Percentiles rank a stretch among this genome's conserved stretches.
phyloP scores from a whole-genome alignment of 495 filamentous ascomycete species.

The Talaromyces borbonicus region DNA sequence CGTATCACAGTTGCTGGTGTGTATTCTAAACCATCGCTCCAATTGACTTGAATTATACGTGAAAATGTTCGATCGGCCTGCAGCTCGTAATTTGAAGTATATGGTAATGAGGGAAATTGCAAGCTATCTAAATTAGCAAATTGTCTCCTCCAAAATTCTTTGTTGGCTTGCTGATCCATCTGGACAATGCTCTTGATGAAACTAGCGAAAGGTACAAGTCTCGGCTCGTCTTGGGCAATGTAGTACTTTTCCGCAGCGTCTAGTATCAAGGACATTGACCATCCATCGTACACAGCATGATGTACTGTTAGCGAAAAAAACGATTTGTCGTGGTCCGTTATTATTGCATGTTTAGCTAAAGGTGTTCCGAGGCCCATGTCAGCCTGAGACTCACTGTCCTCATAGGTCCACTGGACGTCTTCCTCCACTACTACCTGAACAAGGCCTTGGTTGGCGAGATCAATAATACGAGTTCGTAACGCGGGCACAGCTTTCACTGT shows the following conservation, averaged over 20 bases:
- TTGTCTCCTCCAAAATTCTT: slow-evolving; percentile 21
- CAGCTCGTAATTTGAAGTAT: background rate
- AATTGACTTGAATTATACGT: too few species aligned
- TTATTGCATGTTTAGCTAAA: slow-evolving; percentile 25
- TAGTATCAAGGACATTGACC: slow-evolving; percentile 31
- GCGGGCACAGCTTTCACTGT: slow-evolving; percentile 26
- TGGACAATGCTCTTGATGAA: slow-evolving; percentile 19
- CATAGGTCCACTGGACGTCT: slow-evolving; percentile 25
- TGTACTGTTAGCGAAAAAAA: slow-evolving; percentile 25
- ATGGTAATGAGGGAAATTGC: slow-evolving; percentile 39
- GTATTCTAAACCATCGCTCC: too few species aligned
- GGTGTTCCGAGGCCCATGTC: slow-evolving; percentile 32
- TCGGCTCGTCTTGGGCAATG: background rate
- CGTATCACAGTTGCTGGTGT: slow-evolving; percentile 15
- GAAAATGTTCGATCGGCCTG: background rate
- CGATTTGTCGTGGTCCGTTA: slow-evolving; percentile 7
- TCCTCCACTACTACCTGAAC: slow-evolving; percentile 37
- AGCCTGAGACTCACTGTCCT: too few species aligned
- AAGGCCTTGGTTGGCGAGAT: slow-evolving; percentile 24
- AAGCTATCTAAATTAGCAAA: slow-evolving; percentile 28
- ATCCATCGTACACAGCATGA: slow-evolving; percentile 52
- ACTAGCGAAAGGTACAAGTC: background rate
- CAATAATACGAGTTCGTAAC: slow-evolving; percentile 42
- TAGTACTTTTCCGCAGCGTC: background rate
- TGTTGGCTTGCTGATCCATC: slow-evolving; percentile 11